Conservation (phyloP, 768 basidiomycete genomes). For the Auriscalpium microsporum region DNA sequence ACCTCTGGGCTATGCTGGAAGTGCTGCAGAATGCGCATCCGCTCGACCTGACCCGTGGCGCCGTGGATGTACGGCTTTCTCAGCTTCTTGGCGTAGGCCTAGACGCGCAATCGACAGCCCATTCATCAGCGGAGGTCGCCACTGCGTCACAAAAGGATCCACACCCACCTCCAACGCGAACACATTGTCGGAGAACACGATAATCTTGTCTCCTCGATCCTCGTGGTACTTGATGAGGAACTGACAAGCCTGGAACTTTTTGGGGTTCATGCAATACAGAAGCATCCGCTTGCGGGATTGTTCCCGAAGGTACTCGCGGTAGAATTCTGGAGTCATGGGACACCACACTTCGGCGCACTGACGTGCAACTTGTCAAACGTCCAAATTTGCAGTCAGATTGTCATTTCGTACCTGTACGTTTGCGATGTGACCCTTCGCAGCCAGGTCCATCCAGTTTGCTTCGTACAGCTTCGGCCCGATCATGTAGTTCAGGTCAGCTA, state of each 20-base stretch:
- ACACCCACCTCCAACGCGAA: conserved; percentile 81
- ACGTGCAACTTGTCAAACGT: conserved; percentile 1
- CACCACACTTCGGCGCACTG: conserved; percentile 99
- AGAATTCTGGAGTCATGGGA: conserved; percentile 99
- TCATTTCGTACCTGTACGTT: conserved; percentile 84
- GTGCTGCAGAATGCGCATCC: conserved; percentile 89
- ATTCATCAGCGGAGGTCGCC: neutral
- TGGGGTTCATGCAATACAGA: conserved; percentile 98
- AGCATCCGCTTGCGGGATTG: conserved; percentile 91
- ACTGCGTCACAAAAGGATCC: neutral
- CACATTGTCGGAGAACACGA: conserved; percentile 98
- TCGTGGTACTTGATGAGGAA: conserved; percentile 99
- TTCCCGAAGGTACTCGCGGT: conserved; percentile 91
- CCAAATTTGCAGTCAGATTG: neutral
- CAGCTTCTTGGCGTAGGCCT: conserved; percentile 92
- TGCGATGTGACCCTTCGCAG: conserved; percentile 97
- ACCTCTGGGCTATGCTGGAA: conserved; percentile 95
- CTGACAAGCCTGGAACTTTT: conserved; percentile 98
- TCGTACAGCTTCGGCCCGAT: conserved; percentile 99
- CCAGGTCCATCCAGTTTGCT: conserved; percentile 99
- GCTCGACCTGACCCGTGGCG: conserved; percentile 87
- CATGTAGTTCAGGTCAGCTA: conserved; percentile 97
- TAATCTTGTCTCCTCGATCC: conserved; percentile 95
- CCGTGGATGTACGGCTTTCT: conserved; percentile 96
- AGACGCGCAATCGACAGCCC: neutral